Evolutionary conservation across 1,284 basidiomycete genomes (phyloP), one percentile per base, ranked within the genome.

Genomic region (Sanghuangporus weigelae): DNA sequence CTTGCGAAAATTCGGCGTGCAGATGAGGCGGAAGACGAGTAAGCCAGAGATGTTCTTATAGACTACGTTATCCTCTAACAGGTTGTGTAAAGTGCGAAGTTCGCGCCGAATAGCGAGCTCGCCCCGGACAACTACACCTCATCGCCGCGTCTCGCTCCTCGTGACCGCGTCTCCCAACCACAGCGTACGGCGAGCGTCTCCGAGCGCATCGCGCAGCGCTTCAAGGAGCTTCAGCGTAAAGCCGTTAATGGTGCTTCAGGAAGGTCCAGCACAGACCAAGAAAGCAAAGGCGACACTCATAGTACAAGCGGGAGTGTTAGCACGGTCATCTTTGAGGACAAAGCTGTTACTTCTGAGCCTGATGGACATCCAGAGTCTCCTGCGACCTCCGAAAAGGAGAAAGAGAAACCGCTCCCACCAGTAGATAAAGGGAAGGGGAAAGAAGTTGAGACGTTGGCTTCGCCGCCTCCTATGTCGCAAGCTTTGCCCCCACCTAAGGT

Each of bases 11-110:
- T 84, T 0, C 84, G 91, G 59, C 81, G 83, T 42, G 93, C 93
- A 3, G 93, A 96, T 68, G 93, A 96, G 72, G 87, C 89, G 35
- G 93, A 94, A 71, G 93, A 96, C 73, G 93, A 95, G 93, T 95
- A 75, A 71, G 90, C n/a, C n/a, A n/a, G n/a, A n/a, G n/a, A n/a
- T n/a, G n/a, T n/a, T n/a, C n/a, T n/a, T n/a, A n/a, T n/a, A n/a
- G n/a, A n/a, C n/a, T n/a, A n/a, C n/a, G n/a, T n/a, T n/a, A n/a
- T n/a, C n/a, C n/a, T n/a, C n/a, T n/a, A n/a, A n/a, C n/a, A n/a
- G n/a, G n/a, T n/a, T n/a, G n/a, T n/a, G 46, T 63, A 40, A 64
- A 92, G 93, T 73, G 90, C 84, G 55, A 92, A 92, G 71, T 95
- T 95, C 70, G 91, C 92, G 4, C 93, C 93, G 1, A 85, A 81